Percentiles rank a stretch among this genome's conserved stretches.
These are phyloP conservation scores for Purshia tridentata DNA, from an alignment of 306 rosid species.

Conservation along the genomic window DNA sequence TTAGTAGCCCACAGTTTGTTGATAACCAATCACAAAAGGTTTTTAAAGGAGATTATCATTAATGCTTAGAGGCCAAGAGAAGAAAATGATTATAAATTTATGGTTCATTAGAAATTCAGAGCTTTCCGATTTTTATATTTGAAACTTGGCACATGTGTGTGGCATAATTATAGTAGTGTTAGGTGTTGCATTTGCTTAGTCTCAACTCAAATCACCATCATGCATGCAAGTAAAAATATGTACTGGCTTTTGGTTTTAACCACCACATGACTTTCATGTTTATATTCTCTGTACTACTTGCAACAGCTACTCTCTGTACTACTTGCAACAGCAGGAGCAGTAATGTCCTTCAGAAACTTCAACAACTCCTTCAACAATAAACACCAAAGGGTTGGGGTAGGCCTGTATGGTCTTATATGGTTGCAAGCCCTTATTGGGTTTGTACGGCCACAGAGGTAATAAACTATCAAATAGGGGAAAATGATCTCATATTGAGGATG, in stretches of 20 bases:
- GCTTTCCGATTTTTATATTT: constrained; percentile 23
- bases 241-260: constrained; percentile 6
- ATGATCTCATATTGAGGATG: too few relatives aligned
- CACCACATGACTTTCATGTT: background rate
- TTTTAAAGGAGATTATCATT: constrained; percentile 38
- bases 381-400: constrained; percentile 86
- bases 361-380: constrained; percentile 77
- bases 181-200: constrained; percentile 24
- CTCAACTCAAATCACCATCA: constrained; percentile 22
- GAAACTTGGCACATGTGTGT: constrained; percentile 32
- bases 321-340: constrained; percentile 77
- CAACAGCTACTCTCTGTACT: constrained; percentile 60
- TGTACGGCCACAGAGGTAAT: constrained; percentile 65
- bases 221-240: background rate
- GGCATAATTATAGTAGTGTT: constrained; percentile 33
- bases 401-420: constrained; percentile 78
- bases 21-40: constrained; percentile 7
- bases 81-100: constrained; percentile 20
- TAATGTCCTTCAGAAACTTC: constrained; percentile 81
- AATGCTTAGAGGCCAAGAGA: constrained; percentile 52
- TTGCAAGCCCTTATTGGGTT: constrained; percentile 65
- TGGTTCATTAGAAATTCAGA: constrained; percentile 16
- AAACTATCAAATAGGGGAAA: background rate
- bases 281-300: too few relatives aligned
- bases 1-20: constrained; percentile 30